Conservation (phyloP, 306 rosid genomes). For the Pueraria montana region DNA sequence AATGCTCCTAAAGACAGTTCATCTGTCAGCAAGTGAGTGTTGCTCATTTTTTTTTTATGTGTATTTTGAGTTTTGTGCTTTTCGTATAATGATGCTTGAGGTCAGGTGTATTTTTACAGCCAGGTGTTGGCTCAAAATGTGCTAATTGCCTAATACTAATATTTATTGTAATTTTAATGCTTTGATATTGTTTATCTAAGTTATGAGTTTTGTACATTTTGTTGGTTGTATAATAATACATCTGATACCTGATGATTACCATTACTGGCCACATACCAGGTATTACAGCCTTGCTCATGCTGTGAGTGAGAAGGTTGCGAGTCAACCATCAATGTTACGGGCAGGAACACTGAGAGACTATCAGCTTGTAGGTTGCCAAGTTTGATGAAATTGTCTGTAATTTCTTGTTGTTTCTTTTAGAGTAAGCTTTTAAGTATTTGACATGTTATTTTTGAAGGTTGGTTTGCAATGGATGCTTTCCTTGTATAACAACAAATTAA, state of each 20-base stretch:
- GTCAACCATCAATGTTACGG: slow-evolving; percentile 96
- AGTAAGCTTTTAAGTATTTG: slow-evolving; percentile 15
- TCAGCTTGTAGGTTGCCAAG: slow-evolving; percentile 83
- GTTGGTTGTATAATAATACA: slow-evolving; percentile 30
- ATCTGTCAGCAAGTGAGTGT: slow-evolving; percentile 88
- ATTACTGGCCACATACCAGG: slow-evolving; percentile 61
- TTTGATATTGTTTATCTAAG: slow-evolving; percentile 23
- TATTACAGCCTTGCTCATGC: slow-evolving; percentile 98
- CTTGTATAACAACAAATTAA: slow-evolving; percentile 94
- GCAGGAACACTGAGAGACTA: slow-evolving; percentile 96
- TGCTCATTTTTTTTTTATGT: slow-evolving; percentile 8
- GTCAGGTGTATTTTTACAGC: not conserved
- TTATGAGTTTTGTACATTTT: slow-evolving; percentile 25
- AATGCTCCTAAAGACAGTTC: slow-evolving; percentile 93
- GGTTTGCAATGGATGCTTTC: slow-evolving; percentile 99
- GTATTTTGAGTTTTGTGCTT: slow-evolving; percentile 42
- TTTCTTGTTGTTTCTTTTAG: slow-evolving; percentile 34
- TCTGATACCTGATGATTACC: slow-evolving; percentile 40
- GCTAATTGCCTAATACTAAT: not conserved
- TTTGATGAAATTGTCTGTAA: slow-evolving; percentile 39
- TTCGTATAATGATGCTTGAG: slow-evolving; percentile 17
- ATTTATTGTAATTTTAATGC: not conserved
- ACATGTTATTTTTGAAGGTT: slow-evolving; percentile 67
- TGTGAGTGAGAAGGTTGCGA: slow-evolving; percentile 83
- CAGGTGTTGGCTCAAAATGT: slow-evolving; percentile 28